Conservation (phyloP, 257 asterid species). For the Striga asiatica region DNA sequence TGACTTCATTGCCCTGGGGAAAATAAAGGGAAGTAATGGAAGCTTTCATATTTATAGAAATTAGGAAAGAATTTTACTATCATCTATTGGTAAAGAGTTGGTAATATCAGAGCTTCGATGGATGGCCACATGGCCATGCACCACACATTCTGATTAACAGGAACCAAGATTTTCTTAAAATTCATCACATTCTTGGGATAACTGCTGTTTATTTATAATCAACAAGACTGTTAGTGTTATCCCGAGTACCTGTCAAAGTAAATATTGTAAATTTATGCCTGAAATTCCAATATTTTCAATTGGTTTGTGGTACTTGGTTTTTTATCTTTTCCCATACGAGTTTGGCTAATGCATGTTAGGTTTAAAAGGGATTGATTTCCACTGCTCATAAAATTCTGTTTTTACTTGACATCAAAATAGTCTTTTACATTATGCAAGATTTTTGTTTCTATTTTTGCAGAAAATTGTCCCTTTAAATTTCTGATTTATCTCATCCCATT, state of each 20-base stretch:
- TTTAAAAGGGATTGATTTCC: background rate
- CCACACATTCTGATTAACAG: background rate
- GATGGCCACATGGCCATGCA: background rate
- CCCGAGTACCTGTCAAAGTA: constrained; percentile 2
- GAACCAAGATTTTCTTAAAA: constrained; percentile 1
- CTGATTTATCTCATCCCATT: constrained; percentile 14
- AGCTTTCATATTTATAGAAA: no score
- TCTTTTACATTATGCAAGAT: background rate
- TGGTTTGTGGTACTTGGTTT: no score
- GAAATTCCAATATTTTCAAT: no score
- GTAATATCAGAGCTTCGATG: background rate
- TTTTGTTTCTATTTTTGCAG: background rate
- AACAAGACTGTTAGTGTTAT: background rate
- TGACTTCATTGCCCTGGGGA: no score
- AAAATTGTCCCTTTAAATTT: background rate
- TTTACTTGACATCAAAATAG: background rate
- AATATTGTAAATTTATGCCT: no score
- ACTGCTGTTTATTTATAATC: background rate
- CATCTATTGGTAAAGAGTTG: background rate
- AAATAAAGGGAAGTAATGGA: no score
- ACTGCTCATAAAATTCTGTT: background rate
- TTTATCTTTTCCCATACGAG: background rate
- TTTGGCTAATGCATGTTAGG: background rate
- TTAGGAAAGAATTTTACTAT: no score
- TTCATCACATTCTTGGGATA: background rate